These are phyloP conservation scores for Prunus padus DNA, from an alignment of 306 rosid species.

Conservation along the genomic window DNA sequence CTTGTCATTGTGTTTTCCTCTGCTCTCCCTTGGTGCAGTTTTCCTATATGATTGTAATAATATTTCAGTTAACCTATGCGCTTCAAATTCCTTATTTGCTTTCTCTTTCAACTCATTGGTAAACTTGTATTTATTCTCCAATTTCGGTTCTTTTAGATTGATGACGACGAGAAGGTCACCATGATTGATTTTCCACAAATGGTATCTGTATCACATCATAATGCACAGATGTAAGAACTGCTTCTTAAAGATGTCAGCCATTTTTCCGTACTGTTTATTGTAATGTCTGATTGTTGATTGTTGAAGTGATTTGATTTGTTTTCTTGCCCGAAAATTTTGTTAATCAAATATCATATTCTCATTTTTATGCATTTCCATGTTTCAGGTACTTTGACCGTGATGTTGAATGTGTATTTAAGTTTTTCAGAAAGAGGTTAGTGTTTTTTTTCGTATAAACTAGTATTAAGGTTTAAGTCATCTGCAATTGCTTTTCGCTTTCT, in stretches of 20 bases:
- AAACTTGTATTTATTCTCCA: not conserved
- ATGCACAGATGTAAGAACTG: slow-evolving; percentile 78
- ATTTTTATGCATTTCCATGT: slow-evolving; percentile 22
- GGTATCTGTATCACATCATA: slow-evolving; percentile 89
- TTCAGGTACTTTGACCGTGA: slow-evolving; percentile 98
- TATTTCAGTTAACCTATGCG: not conserved
- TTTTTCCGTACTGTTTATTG: not conserved
- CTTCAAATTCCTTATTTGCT: slow-evolving; percentile 9
- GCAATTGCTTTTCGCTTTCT: slow-evolving; percentile 12
- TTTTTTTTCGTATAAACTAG: not conserved
- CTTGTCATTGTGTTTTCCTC: not conserved
- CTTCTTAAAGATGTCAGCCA: slow-evolving; percentile 10
- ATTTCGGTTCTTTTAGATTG: slow-evolving; percentile 49
- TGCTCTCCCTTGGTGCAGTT: not conserved
- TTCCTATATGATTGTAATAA: not conserved
- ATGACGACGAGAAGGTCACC: slow-evolving; percentile 77
- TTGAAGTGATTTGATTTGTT: not conserved
- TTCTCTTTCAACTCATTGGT: slow-evolving; percentile 15
- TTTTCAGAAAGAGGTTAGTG: slow-evolving; percentile 81
- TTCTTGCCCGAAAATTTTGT: not conserved
- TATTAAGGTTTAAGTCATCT: slow-evolving; percentile 4
- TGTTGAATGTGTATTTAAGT: slow-evolving; percentile 85
- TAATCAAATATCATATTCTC: not conserved
- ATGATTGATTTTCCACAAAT: slow-evolving; percentile 95
- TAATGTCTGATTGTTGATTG: not conserved